phyloP scores from a whole-genome alignment of 768 basidiomycete species.

The Panus rudis region DNA sequence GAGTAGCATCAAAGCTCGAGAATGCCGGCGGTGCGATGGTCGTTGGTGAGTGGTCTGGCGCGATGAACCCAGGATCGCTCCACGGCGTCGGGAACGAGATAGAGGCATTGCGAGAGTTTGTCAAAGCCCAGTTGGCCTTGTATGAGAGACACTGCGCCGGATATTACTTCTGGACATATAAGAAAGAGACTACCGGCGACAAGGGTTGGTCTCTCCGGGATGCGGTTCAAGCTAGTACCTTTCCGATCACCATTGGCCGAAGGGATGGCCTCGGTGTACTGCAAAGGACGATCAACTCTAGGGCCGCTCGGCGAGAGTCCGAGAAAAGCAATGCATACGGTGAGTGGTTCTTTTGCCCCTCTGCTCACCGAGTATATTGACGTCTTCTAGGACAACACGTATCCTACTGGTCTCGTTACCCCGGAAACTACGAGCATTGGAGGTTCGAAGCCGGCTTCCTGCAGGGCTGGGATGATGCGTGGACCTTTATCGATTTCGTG shows the following conservation, averaged over 20 bases:
- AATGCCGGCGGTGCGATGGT: constrained; percentile 47
- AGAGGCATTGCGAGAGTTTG: constrained; percentile 39
- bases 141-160: constrained; percentile 63
- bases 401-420: constrained; percentile 41
- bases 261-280: constrained; percentile 36
- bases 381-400: constrained; percentile 28
- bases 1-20: constrained; percentile 27
- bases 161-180: constrained; percentile 84
- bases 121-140: constrained; percentile 56
- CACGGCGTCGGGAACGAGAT: constrained; percentile 37
- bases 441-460: constrained; percentile 61
- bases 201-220: constrained; percentile 70
- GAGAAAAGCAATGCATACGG: constrained; percentile 28
- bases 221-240: constrained; percentile 52
- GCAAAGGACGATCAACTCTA: constrained; percentile 19
- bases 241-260: no score
- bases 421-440: constrained; percentile 57
- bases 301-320: constrained; percentile 21
- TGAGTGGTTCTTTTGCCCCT: no score
- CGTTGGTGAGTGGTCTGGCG: constrained; percentile 77
- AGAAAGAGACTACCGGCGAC: constrained; percentile 60
- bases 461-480: constrained; percentile 68
- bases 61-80: constrained; percentile 59
- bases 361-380: no score
- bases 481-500: constrained; percentile 40